Percentiles rank a stretch among this genome's conserved stretches.
Evolutionary conservation across 352 stramenopile species (phyloP).

Genomic region (Phytophthora aleatoria): DNA sequence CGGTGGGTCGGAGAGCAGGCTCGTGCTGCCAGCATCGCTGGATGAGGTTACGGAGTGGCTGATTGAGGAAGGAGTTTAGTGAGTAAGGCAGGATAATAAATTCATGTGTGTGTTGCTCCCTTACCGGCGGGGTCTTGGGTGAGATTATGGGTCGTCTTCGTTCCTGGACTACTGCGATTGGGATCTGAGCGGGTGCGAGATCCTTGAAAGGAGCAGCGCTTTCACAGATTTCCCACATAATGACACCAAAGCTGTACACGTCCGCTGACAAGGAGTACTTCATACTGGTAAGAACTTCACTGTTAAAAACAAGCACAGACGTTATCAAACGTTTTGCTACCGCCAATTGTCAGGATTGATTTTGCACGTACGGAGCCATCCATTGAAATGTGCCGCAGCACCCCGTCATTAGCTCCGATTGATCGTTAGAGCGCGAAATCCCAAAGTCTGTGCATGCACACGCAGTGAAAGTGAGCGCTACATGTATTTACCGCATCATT

Average conservation of each 20-base stretch:
- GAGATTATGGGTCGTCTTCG: conserved; percentile 65
- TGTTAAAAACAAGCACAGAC: conserved; percentile 19
- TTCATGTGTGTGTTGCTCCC: not conserved
- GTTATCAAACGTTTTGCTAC: not conserved
- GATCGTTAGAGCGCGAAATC: conserved; percentile 64
- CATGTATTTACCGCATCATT: not conserved
- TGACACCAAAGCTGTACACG: conserved; percentile 83
- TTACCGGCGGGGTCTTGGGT: conserved; percentile 62
- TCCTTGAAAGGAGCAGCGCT: conserved; percentile 61
- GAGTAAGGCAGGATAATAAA: not conserved
- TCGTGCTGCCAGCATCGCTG: conserved; percentile 72
- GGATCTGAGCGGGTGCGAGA: conserved; percentile 53
- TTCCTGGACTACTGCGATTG: conserved; percentile 69
- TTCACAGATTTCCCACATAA: conserved; percentile 87
- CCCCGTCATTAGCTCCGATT: conserved; percentile 65
- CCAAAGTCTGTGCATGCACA: conserved; percentile 58
- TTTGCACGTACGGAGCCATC: conserved; percentile 74
- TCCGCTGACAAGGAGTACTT: conserved; percentile 74
- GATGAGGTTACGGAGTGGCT: conserved; percentile 72
- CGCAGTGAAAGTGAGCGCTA: not conserved
- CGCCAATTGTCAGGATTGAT: not conserved
- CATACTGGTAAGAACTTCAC: conserved; percentile 69
- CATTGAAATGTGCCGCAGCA: conserved; percentile 85
- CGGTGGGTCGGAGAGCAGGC: conserved; percentile 46
- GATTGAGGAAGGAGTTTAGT: conserved; percentile 3